Conservation (phyloP, 805 yeast genomes). For the Candida coleopterorum region DNA sequence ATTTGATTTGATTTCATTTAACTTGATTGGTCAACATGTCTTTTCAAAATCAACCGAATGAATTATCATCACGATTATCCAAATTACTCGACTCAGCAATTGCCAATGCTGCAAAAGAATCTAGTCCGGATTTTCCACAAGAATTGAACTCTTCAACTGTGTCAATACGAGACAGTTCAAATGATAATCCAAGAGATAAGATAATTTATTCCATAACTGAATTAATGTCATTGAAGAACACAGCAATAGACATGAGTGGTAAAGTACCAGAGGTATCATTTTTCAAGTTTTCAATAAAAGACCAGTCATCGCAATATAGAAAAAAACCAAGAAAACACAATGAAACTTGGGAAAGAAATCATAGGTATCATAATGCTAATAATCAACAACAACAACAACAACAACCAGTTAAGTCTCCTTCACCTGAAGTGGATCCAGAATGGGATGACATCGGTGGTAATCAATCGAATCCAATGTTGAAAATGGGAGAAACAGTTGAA, state of each 20-base stretch:
- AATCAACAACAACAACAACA: background rate
- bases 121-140: conserved; percentile 28
- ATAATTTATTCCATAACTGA: conserved; percentile 22
- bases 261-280: conserved; percentile 45
- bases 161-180: background rate
- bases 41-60: too few species aligned
- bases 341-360: conserved; percentile 28
- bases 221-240: conserved; percentile 27
- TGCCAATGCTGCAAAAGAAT: conserved; percentile 43
- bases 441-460: conserved; percentile 24
- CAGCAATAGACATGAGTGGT: conserved; percentile 26
- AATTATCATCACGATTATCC: too few species aligned
- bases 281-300: conserved; percentile 33
- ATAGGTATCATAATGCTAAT: conserved; percentile 8
- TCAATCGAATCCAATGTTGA: conserved; percentile 6
- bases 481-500: conserved; percentile 47
- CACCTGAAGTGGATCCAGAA: conserved; percentile 29
- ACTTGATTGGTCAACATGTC: too few species aligned
- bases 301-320: conserved; percentile 9
- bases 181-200: conserved; percentile 1
- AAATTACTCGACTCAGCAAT: conserved; percentile 42
- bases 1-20: too few species aligned
- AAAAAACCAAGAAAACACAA: conserved; percentile 14
- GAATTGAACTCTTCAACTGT: background rate
- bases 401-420: background rate